These are phyloP conservation scores for Coniochaeta sp. DNA, from an alignment of 2,329 filamentous ascomycete species.

Conservation along the genomic window DNA sequence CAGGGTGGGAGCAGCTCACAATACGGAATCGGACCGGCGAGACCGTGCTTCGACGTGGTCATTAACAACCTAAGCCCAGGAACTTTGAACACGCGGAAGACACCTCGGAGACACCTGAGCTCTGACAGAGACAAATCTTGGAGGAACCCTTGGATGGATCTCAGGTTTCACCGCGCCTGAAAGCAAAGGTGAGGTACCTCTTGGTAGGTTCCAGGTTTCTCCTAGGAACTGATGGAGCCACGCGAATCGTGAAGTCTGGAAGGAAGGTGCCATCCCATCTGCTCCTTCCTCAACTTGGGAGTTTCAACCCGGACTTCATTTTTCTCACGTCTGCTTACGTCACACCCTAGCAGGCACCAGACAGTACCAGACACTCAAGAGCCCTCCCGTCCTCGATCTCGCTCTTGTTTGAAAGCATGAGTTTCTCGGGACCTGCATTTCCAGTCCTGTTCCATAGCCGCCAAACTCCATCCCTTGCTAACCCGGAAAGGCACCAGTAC, in stretches of 20 bases:
- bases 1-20: no score
- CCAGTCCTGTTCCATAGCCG: neutral
- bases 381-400: no score
- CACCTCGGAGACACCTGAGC: neutral
- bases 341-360: neutral
- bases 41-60: neutral
- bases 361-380: no score
- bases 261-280: neutral
- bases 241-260: neutral
- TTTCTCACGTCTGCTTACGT: neutral
- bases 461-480: neutral
- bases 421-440: neutral
- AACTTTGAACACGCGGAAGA: neutral
- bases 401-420: no score
- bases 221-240: neutral
- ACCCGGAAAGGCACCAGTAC: neutral
- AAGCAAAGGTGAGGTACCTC: no score
- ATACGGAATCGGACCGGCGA: neutral
- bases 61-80: neutral
- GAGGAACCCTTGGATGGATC: no score
- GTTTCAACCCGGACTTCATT: neutral
- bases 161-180: no score
- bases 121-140: neutral
- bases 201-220: no score
- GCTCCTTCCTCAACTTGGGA: neutral